These are phyloP conservation scores for Populus hybrid DNA, from an alignment of 441 rosid species.

Conservation along the genomic window DNA sequence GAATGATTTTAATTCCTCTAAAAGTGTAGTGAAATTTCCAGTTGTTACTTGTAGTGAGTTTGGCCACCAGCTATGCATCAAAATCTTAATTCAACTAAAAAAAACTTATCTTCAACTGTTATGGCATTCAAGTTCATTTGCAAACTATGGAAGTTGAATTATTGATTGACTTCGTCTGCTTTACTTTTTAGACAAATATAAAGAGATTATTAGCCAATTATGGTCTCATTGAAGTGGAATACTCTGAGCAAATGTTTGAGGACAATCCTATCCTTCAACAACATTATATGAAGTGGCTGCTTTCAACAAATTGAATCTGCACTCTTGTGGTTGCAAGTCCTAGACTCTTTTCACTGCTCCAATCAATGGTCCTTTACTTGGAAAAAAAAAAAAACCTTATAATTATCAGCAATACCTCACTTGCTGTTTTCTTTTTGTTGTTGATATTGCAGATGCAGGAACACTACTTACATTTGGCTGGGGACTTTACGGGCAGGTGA, in stretches of 20 bases:
- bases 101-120: not conserved
- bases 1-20: not conserved
- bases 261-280: not conserved
- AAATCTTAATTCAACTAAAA: not conserved
- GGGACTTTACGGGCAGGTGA: conserved; percentile 97
- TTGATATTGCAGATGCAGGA: conserved; percentile 65
- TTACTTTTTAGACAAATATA: not conserved
- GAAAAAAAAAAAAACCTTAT: not conserved
- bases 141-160: not conserved
- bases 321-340: not conserved
- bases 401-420: not conserved
- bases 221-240: not conserved
- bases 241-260: not conserved
- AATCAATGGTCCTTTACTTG: not conserved
- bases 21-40: not conserved
- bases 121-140: not conserved
- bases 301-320: not conserved
- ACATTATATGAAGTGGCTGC: not conserved
- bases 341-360: not conserved
- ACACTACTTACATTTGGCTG: conserved; percentile 86
- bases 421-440: not conserved
- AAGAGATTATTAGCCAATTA: not conserved
- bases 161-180: not conserved
- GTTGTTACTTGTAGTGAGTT: not conserved
- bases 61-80: not conserved